phyloP scores from a whole-genome alignment of 2,329 filamentous ascomycete species.

The Cyanodermella asteris region DNA sequence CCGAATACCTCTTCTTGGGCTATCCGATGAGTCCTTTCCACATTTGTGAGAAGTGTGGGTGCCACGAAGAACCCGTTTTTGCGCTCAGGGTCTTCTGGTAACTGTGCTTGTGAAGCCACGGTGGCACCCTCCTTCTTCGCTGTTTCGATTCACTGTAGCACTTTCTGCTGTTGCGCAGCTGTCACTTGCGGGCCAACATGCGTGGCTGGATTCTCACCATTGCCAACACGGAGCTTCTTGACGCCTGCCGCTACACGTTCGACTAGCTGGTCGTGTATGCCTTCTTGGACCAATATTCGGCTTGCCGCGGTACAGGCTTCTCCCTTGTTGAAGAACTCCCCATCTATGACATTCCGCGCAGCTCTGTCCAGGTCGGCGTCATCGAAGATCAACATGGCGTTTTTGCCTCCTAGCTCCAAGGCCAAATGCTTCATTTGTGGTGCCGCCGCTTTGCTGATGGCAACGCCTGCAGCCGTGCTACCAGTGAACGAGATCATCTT shows the following conservation, averaged over 20 bases:
- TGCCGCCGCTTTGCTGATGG: slow-evolving; percentile 4
- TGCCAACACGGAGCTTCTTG: slow-evolving; percentile 5
- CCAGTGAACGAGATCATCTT: slow-evolving; percentile 6
- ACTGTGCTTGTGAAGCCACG: too few relatives aligned
- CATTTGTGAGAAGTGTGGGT: too few relatives aligned
- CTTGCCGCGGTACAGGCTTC: slow-evolving; percentile 7
- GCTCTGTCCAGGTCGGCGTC: slow-evolving; percentile 8
- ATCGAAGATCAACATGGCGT: slow-evolving; percentile 5
- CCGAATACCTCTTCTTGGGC: too few relatives aligned
- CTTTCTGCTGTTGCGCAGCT: too few relatives aligned
- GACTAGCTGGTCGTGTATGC: slow-evolving; percentile 8
- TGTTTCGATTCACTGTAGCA: too few relatives aligned
- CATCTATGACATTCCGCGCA: slow-evolving; percentile 1
- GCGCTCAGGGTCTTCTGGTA: too few relatives aligned
- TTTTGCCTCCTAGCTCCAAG: slow-evolving; percentile 6
- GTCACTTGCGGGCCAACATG: too few relatives aligned
- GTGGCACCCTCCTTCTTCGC: too few relatives aligned
- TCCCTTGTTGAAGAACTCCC: slow-evolving; percentile 7
- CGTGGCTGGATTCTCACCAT: too few relatives aligned
- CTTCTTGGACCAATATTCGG: slow-evolving; percentile 9
- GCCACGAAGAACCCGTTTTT: too few relatives aligned
- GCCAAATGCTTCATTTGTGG: slow-evolving; percentile 5
- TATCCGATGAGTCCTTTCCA: too few relatives aligned
- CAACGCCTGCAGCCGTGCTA: slow-evolving; percentile 4
- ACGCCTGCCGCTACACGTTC: slow-evolving; percentile 5